Evolutionary conservation across 805 yeast genomes (phyloP).

Genomic region (Cyberlindnera nakhonratchasimensis): DNA sequence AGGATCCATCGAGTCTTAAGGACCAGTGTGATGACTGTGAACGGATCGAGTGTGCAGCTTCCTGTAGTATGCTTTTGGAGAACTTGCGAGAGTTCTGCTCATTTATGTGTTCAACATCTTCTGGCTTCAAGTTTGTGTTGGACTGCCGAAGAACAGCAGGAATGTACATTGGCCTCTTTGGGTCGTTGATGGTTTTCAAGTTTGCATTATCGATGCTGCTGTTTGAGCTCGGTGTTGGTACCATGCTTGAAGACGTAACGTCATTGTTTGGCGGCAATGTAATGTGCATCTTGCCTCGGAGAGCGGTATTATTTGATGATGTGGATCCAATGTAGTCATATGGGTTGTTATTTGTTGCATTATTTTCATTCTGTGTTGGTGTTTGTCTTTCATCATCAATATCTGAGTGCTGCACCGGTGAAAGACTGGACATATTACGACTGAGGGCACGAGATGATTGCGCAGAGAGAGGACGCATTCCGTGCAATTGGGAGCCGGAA

Average conservation of each 20-base stretch:
- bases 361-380: not conserved
- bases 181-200: slow-evolving; percentile 63
- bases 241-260: not conserved
- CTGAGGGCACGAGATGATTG: slow-evolving; percentile 10
- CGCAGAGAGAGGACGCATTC: slow-evolving; percentile 11
- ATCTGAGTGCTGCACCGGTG: slow-evolving; percentile 12
- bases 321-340: slow-evolving; percentile 4
- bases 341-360: not conserved
- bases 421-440: slow-evolving; percentile 9
- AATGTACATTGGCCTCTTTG: slow-evolving; percentile 80
- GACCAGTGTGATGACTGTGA: slow-evolving; percentile 29
- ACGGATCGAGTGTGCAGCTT: slow-evolving; percentile 27
- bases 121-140: slow-evolving; percentile 40
- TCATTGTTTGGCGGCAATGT: slow-evolving; percentile 1
- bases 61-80: slow-evolving; percentile 20
- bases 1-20: slow-evolving; percentile 26
- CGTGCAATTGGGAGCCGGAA: slow-evolving; percentile 6
- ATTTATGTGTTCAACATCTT: slow-evolving; percentile 32
- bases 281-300: not conserved
- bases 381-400: slow-evolving; percentile 3
- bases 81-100: slow-evolving; percentile 26
- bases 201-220: slow-evolving; percentile 18
- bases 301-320: not conserved
- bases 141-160: slow-evolving; percentile 81
- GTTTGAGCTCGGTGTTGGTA: slow-evolving; percentile 11